These are phyloP conservation scores for Aspergillus pseudotamarii DNA, from an alignment of 2,329 filamentous ascomycete genomes.

Conservation along the genomic window DNA sequence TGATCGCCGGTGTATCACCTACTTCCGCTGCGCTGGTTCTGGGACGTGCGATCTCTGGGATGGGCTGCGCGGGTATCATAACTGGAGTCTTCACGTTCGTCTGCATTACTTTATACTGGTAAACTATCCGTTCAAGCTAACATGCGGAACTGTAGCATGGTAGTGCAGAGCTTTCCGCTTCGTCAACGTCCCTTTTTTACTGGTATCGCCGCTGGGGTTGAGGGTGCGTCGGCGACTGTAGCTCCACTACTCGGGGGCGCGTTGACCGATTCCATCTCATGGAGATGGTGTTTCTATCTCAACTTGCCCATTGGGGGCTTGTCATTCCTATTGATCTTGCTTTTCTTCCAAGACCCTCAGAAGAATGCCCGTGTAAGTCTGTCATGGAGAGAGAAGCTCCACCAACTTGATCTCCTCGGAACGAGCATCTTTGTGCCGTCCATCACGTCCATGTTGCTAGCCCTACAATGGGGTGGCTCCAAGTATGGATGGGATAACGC, in stretches of 20 bases:
- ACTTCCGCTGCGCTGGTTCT: slow-evolving; percentile 5
- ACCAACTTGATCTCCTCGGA: slow-evolving; percentile 37
- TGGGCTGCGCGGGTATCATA: slow-evolving; percentile 10
- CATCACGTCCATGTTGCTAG: slow-evolving; percentile 14
- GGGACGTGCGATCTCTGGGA: slow-evolving; percentile 7
- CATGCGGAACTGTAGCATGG: background rate
- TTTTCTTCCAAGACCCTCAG: slow-evolving; percentile 48
- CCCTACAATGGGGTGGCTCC: slow-evolving; percentile 37
- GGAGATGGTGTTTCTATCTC: slow-evolving; percentile 40
- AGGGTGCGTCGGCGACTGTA: background rate
- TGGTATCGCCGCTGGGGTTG: background rate
- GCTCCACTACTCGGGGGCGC: slow-evolving; percentile 8
- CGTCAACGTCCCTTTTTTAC: slow-evolving; percentile 1
- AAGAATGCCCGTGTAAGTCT: slow-evolving; percentile 33
- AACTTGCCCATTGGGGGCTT: slow-evolving; percentile 44
- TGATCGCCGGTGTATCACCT: slow-evolving; percentile 3
- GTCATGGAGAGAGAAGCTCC: slow-evolving; percentile 29
- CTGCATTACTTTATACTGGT: background rate
- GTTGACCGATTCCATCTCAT: slow-evolving; percentile 7
- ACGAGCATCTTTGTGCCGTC: slow-evolving; percentile 28
- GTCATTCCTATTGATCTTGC: slow-evolving; percentile 48
- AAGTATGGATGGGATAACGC: slow-evolving; percentile 44
- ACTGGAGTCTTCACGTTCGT: slow-evolving; percentile 6
- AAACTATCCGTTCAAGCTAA: background rate
- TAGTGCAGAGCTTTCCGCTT: slow-evolving; percentile 2